Evolutionary conservation across 352 stramenopile genomes (phyloP).

Genomic region (Globisporangium echinulatum): DNA sequence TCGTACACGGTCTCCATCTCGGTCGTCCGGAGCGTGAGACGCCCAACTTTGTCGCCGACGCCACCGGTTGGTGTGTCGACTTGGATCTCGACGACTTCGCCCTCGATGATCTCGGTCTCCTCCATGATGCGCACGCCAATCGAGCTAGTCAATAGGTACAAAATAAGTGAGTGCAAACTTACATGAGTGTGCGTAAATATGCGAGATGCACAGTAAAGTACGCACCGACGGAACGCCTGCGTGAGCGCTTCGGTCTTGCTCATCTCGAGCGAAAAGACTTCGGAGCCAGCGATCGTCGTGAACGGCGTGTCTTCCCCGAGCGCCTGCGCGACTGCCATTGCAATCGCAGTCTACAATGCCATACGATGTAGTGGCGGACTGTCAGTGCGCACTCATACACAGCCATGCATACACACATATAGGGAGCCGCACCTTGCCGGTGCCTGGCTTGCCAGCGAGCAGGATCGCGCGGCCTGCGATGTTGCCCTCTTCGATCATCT

Average conservation of each 20-base stretch:
- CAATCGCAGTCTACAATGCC: slow-evolving; percentile 89
- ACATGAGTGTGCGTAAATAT: not conserved
- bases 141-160: slow-evolving; percentile 28
- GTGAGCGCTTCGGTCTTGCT: slow-evolving; percentile 99
- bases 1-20: slow-evolving; percentile 99
- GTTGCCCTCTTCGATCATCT: slow-evolving; percentile 98
- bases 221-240: slow-evolving; percentile 91
- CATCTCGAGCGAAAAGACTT: slow-evolving; percentile 99
- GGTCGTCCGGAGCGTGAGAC: slow-evolving; percentile 97
- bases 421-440: slow-evolving; percentile 69
- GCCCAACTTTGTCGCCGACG: slow-evolving; percentile 79
- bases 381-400: not conserved
- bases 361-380: not conserved
- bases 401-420: no score
- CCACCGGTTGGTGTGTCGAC: slow-evolving; percentile 87
- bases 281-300: slow-evolving; percentile 96
- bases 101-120: slow-evolving; percentile 99
- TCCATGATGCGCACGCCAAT: slow-evolving; percentile 99
- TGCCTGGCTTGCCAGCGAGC: slow-evolving; percentile 94
- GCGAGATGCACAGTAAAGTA: not conserved
- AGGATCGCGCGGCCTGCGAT: slow-evolving; percentile 96
- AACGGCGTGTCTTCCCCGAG: slow-evolving; percentile 98
- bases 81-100: slow-evolving; percentile 99
- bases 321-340: slow-evolving; percentile 97
- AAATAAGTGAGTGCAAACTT: not conserved